Evolutionary conservation across 768 basidiomycete species (phyloP).

Genomic region (Nidula microcarpa): DNA sequence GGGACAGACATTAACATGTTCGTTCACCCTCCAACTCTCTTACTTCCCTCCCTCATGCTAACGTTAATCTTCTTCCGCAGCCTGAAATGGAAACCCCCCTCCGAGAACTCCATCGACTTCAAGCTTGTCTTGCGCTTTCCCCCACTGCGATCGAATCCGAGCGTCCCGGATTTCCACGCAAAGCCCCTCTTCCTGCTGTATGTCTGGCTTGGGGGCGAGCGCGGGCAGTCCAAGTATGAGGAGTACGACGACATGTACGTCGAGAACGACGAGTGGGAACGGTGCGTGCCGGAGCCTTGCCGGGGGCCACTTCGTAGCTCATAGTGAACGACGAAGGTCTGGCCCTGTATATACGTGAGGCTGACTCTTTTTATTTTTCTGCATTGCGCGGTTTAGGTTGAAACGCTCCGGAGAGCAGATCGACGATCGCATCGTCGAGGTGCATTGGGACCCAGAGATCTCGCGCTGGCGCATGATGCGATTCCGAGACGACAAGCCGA

Average conservation of each 20-base stretch:
- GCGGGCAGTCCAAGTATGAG: slow-evolving; percentile 61
- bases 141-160: slow-evolving; percentile 44
- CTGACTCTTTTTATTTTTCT: slow-evolving; percentile 4
- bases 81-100: slow-evolving; percentile 98
- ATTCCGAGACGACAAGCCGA: slow-evolving; percentile 89
- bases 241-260: slow-evolving; percentile 84
- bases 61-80: slow-evolving; percentile 33
- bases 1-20: slow-evolving; percentile 89
- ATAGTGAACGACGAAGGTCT: slow-evolving; percentile 3
- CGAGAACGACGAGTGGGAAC: slow-evolving; percentile 90
- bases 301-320: slow-evolving; percentile 11
- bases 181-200: slow-evolving; percentile 87
- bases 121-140: slow-evolving; percentile 95
- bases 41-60: slow-evolving; percentile 1
- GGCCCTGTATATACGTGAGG: slow-evolving; percentile 1
- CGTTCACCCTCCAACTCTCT: slow-evolving; percentile 15
- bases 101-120: slow-evolving; percentile 98
- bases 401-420: slow-evolving; percentile 82
- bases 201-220: slow-evolving; percentile 74
- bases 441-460: slow-evolving; percentile 75
- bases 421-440: slow-evolving; percentile 94
- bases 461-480: slow-evolving; percentile 87
- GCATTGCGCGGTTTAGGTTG: slow-evolving; percentile 46
- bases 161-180: slow-evolving; percentile 72
- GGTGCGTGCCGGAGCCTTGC: slow-evolving; percentile 43